phyloP scores from a whole-genome alignment of 345 rosid genomes.

The Turritis glabra region DNA sequence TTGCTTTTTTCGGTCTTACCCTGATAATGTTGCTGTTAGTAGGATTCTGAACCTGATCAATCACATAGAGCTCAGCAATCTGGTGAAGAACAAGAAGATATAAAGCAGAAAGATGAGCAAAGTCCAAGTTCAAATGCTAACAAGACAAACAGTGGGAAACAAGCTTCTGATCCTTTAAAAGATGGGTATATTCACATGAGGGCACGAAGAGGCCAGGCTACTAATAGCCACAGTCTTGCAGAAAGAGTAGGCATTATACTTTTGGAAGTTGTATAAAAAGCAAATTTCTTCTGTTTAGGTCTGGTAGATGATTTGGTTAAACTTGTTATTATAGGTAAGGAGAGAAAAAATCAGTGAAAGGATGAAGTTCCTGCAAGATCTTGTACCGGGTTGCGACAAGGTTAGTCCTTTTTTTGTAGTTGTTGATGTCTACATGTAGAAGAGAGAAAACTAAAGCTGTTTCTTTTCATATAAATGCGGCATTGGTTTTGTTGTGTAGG shows the following conservation, averaged over 20 bases:
- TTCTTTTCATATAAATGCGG: neutral
- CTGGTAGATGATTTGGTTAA: conserved; percentile 15
- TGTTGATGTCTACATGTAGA: neutral
- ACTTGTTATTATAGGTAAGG: conserved; percentile 57
- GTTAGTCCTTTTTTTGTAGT: conserved; percentile 37
- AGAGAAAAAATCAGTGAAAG: conserved; percentile 94
- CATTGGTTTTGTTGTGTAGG: conserved; percentile 41
- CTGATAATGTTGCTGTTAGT: conserved; percentile 12
- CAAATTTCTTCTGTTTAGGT: neutral
- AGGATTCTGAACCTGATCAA: conserved; percentile 57
- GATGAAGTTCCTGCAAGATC: conserved; percentile 89
- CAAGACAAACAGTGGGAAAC: conserved; percentile 59
- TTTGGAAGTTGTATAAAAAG: no score
- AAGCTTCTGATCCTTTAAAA: conserved; percentile 63
- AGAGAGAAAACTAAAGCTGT: neutral
- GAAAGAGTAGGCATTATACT: conserved; percentile 61
- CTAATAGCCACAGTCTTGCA: conserved; percentile 95
- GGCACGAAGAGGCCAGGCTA: conserved; percentile 96
- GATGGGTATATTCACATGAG: conserved; percentile 85
- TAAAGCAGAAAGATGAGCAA: conserved; percentile 51
- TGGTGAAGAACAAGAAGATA: conserved; percentile 50
- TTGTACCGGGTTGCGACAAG: conserved; percentile 95
- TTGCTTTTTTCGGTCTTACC: neutral
- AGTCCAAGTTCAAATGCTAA: conserved; percentile 46
- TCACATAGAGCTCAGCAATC: conserved; percentile 46